Percentiles rank a stretch among this genome's conserved stretches.
Conservation (phyloP, 148 eudicot species). For the Dianthus caryophyllus region DNA sequence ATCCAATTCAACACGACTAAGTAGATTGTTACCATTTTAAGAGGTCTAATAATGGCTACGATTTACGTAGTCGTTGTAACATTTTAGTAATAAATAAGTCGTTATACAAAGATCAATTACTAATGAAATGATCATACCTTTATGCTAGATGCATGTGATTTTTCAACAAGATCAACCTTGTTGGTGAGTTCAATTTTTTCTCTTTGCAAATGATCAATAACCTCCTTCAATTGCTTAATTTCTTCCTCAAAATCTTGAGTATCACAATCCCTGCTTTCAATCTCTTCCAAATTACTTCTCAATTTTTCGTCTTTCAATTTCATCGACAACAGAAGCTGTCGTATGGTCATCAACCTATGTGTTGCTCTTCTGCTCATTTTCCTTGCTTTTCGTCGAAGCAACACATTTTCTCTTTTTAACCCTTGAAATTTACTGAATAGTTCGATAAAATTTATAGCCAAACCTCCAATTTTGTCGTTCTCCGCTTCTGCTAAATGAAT, state of each 20-base stretch:
- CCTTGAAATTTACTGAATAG: conserved; percentile 25
- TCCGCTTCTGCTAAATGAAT: conserved; percentile 25
- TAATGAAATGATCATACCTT: conserved; percentile 5
- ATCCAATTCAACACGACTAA: no score
- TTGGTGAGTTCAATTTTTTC: conserved; percentile 36
- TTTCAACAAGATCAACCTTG: conserved; percentile 27
- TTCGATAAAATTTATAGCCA: conserved; percentile 27
- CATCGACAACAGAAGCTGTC: conserved; percentile 27
- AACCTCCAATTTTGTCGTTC: conserved; percentile 28
- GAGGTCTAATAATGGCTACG: no score
- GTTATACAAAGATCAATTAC: no score
- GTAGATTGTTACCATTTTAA: no score
- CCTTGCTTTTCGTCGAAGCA: conserved; percentile 40
- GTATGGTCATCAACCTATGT: conserved; percentile 23
- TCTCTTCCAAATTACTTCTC: conserved; percentile 22
- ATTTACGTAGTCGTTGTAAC: no score
- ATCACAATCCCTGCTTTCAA: conserved; percentile 21
- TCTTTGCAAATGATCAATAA: conserved; percentile 26
- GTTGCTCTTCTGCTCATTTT: conserved; percentile 33
- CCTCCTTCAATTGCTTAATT: conserved; percentile 28
- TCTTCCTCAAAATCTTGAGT: conserved; percentile 31
- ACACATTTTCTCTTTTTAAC: conserved; percentile 30
- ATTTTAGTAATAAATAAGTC: no score
- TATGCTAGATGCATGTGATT: conserved; percentile 22
- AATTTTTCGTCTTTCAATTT: conserved; percentile 32